These are phyloP conservation scores for Suillus lakei DNA, from an alignment of 768 basidiomycete species.

Conservation along the genomic window DNA sequence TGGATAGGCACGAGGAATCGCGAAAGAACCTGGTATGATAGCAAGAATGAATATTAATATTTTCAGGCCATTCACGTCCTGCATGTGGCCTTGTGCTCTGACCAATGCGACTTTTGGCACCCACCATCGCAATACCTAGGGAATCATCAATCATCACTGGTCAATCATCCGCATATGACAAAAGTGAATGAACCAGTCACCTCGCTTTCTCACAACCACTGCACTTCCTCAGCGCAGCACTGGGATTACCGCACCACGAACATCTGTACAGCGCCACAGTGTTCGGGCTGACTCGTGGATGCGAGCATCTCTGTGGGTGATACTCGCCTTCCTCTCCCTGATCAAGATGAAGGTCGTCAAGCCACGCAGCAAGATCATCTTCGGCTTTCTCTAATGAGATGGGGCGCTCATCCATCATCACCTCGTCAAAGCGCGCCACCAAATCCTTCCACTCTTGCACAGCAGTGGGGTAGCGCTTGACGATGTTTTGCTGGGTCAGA, in stretches of 20 bases:
- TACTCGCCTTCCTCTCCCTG: slow-evolving; percentile 38
- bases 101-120: slow-evolving; percentile 45
- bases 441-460: slow-evolving; percentile 51
- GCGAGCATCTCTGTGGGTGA: slow-evolving; percentile 36
- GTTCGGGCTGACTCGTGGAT: slow-evolving; percentile 53
- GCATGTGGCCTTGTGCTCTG: slow-evolving; percentile 39
- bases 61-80: slow-evolving; percentile 13
- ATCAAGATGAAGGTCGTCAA: slow-evolving; percentile 51
- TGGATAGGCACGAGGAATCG: neutral
- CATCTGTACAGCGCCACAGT: slow-evolving; percentile 60
- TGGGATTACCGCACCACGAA: slow-evolving; percentile 69
- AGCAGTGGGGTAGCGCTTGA: slow-evolving; percentile 49
- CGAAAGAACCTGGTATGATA: neutral
- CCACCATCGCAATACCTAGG: slow-evolving; percentile 49
- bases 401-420: slow-evolving; percentile 28
- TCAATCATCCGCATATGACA: neutral
- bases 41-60: neutral
- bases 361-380: slow-evolving; percentile 63
- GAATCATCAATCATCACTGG: too few relatives aligned
- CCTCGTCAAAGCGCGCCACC: slow-evolving; percentile 41
- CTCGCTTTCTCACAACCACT: slow-evolving; percentile 46
- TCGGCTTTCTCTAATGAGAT: slow-evolving; percentile 47
- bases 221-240: slow-evolving; percentile 59
- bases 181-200: slow-evolving; percentile 24
- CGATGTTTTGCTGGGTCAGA: slow-evolving; percentile 55